Conservation (phyloP, 176 grass and related monocot species). For the Eleusine coracana region DNA sequence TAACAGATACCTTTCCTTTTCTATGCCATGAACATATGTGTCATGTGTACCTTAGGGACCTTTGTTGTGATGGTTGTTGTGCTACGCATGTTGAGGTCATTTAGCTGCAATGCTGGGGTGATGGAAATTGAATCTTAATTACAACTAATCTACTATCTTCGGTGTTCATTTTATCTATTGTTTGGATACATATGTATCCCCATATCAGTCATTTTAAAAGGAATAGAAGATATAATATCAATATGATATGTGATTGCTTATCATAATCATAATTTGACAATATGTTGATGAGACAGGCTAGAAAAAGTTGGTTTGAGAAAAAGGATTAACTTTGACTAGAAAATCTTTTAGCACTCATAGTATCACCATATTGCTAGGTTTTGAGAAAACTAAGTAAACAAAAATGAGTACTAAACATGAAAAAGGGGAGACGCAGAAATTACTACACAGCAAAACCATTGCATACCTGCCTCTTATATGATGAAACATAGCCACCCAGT, state of each 20-base stretch:
- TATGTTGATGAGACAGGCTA: neutral
- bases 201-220: neutral
- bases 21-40: neutral
- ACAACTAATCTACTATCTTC: neutral
- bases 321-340: conserved; percentile 17
- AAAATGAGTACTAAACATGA: conserved; percentile 8
- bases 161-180: neutral
- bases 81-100: neutral
- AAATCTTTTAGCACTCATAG: neutral
- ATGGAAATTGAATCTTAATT: neutral
- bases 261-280: neutral
- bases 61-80: neutral
- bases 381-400: conserved; percentile 3
- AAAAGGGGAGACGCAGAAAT: conserved; percentile 32
- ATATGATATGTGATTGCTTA: neutral
- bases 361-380: neutral
- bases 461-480: conserved; percentile 90
- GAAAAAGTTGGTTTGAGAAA: conserved; percentile 6
- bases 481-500: conserved; percentile 83
- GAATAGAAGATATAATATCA: neutral
- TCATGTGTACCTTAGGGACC: neutral
- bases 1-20: neutral
- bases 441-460: conserved; percentile 54
- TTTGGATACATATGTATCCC: neutral
- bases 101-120: neutral